Percentiles rank a stretch among this genome's conserved stretches.
Evolutionary conservation across 768 basidiomycete genomes (phyloP).

Genomic region (Boletus rex-veris): DNA sequence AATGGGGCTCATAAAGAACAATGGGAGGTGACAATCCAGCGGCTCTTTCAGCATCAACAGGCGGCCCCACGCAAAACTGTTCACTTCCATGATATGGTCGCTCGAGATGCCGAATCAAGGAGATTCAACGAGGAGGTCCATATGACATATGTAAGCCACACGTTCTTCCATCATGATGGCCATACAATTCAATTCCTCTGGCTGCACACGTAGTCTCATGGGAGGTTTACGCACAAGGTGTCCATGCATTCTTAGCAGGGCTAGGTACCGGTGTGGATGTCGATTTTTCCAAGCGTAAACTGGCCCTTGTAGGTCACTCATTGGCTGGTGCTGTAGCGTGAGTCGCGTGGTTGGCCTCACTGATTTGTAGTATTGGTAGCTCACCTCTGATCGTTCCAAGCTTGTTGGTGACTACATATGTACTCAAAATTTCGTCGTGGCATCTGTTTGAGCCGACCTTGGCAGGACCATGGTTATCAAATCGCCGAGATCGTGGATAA

Average conservation of each 20-base stretch:
- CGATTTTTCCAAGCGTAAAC: conserved; percentile 11
- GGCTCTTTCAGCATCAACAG: too few species aligned
- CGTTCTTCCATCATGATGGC: neutral
- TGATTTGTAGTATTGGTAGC: too few species aligned
- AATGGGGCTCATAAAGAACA: too few species aligned
- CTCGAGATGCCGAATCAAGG: neutral
- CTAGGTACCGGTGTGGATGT: conserved; percentile 2
- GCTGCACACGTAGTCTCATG: neutral
- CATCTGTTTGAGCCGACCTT: conserved; percentile 1
- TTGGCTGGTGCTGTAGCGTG: too few species aligned
- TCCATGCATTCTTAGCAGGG: conserved; percentile 7
- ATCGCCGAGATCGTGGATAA: neutral
- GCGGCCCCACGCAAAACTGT: too few species aligned
- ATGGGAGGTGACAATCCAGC: too few species aligned
- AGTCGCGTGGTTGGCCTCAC: too few species aligned
- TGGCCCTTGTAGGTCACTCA: conserved; percentile 5
- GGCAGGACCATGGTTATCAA: neutral
- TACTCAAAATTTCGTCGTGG: conserved; percentile 6
- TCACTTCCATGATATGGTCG: too few species aligned
- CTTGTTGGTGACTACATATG: neutral
- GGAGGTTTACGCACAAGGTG: conserved; percentile 3
- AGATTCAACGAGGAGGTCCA: neutral
- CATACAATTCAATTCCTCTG: neutral
- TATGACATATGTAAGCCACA: neutral
- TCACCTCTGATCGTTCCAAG: neutral